phyloP scores from a whole-genome alignment of 2,329 filamentous ascomycete genomes.

The Leptodontidium sp. region DNA sequence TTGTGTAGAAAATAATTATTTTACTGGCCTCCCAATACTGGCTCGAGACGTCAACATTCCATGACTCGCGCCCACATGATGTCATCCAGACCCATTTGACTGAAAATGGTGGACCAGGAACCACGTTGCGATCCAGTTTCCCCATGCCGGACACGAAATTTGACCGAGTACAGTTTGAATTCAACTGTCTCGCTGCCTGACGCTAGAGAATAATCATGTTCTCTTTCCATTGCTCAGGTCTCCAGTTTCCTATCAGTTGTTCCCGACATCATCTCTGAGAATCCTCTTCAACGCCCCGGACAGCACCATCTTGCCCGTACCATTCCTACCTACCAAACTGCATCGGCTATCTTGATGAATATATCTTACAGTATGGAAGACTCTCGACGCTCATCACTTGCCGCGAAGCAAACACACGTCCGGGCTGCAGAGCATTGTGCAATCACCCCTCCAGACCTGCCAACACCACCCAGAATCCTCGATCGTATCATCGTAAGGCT shows the following conservation, averaged over 20 bases:
- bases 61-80: slow-evolving; percentile 14
- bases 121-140: slow-evolving; percentile 10
- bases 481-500: slow-evolving; percentile 25
- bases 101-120: slow-evolving; percentile 15
- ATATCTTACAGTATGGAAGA: not conserved
- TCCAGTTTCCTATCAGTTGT: not conserved
- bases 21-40: not conserved
- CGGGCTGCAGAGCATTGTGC: slow-evolving; percentile 27
- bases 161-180: not conserved
- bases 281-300: not conserved
- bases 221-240: not conserved
- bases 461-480: slow-evolving; percentile 20
- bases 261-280: not conserved
- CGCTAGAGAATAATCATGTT: not conserved
- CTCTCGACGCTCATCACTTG: slow-evolving; percentile 25
- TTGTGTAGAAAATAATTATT: too few relatives aligned
- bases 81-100: slow-evolving; percentile 12
- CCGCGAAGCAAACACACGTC: slow-evolving; percentile 30
- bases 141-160: slow-evolving; percentile 13
- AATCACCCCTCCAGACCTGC: slow-evolving; percentile 1
- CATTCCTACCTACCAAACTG: not conserved
- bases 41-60: not conserved
- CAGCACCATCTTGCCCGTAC: not conserved
- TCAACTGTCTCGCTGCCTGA: not conserved
- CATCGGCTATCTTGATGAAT: not conserved